phyloP scores from a whole-genome alignment of 129 eudicot species.

The Helichrysum umbraculigerum region DNA sequence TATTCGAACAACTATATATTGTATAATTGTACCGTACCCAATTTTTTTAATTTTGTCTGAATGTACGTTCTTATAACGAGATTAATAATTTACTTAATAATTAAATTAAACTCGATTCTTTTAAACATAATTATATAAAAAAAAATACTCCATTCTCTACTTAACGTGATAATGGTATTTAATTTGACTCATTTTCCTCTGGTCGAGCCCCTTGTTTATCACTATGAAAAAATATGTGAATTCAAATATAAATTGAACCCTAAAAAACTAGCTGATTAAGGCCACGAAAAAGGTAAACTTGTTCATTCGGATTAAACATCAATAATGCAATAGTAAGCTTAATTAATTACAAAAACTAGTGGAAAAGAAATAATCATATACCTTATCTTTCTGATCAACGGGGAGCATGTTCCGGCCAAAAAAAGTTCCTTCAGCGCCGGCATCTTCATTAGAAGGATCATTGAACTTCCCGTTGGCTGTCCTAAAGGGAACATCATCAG shows the following conservation, averaged over 20 bases:
- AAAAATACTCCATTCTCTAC: no score
- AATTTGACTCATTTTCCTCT: neutral
- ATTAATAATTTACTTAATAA: neutral
- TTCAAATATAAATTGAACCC: neutral
- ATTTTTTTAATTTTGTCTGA: no score
- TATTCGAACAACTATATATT: no score
- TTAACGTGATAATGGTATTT: neutral
- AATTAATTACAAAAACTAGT: no score
- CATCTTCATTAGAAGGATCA: constrained; percentile 37
- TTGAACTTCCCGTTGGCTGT: constrained; percentile 41
- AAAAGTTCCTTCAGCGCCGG: constrained; percentile 46
- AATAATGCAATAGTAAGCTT: no score
- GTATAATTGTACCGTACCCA: no score
- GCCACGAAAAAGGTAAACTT: no score
- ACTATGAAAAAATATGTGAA: no score
- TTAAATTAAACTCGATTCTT: neutral
- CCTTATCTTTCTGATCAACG: constrained; percentile 43
- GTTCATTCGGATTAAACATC: no score
- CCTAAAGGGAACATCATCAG: constrained; percentile 34
- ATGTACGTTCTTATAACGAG: no score
- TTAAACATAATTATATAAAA: neutral
- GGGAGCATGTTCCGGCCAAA: constrained; percentile 58
- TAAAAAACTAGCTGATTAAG: no score
- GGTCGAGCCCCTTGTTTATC: no score
- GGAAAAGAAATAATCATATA: neutral